Conservation (phyloP, 1,284 basidiomycete species). For the Boletus holoroseus region DNA sequence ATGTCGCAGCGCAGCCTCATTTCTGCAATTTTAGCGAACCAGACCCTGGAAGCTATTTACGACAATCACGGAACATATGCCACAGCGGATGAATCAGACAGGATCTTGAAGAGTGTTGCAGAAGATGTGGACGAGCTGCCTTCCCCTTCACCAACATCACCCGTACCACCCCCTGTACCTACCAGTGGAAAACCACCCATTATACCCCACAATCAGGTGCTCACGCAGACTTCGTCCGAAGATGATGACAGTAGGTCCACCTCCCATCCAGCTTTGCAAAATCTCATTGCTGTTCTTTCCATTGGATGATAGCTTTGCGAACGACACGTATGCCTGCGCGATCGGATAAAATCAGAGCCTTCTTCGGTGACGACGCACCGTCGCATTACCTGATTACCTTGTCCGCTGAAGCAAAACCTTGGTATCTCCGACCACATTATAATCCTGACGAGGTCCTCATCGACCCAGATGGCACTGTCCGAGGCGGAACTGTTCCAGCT, state of each 20-base stretch:
- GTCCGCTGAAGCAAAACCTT: conserved; percentile 48
- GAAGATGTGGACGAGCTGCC: conserved; percentile 4
- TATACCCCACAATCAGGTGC: background rate
- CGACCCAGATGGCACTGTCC: conserved; percentile 60
- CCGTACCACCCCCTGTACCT: conserved; percentile 11
- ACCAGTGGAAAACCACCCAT: conserved; percentile 6
- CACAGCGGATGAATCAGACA: conserved; percentile 12
- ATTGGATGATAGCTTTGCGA: conserved; percentile 14
- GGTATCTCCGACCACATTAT: conserved; percentile 66
- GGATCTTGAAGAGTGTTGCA: conserved; percentile 10
- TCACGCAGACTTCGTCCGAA: conserved; percentile 4
- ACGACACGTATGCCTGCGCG: conserved; percentile 19
- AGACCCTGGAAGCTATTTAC: conserved; percentile 22
- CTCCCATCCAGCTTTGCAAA: background rate
- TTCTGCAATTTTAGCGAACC: conserved; percentile 26
- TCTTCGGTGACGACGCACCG: conserved; percentile 58
- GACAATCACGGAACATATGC: conserved; percentile 11
- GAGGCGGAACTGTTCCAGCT: conserved; percentile 65
- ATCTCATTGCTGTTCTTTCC: background rate
- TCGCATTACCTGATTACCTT: conserved; percentile 38
- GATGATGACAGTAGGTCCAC: conserved; percentile 19
- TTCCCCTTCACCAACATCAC: conserved; percentile 3
- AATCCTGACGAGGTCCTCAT: conserved; percentile 60
- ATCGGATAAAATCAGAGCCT: conserved; percentile 48
- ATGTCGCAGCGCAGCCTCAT: conserved; percentile 42